phyloP scores from a whole-genome alignment of 1,139 yeast genomes.

The Yamadazyma atlantica region DNA sequence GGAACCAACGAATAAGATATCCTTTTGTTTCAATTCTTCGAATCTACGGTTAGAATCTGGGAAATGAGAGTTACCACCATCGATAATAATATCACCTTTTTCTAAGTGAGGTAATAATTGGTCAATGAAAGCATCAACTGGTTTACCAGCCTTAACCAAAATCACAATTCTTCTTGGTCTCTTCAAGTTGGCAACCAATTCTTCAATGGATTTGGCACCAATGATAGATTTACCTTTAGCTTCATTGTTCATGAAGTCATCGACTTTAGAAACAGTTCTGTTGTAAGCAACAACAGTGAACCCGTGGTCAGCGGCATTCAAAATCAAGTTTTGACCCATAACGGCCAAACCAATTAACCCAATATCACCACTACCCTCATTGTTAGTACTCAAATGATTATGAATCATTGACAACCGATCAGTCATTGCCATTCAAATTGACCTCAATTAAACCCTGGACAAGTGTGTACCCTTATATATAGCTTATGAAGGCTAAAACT shows the following conservation, averaged over 20 bases:
- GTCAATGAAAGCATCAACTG: slow-evolving; percentile 89
- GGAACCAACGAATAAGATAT: slow-evolving; percentile 91
- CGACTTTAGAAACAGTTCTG: slow-evolving; percentile 96
- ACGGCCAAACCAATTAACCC: slow-evolving; percentile 99
- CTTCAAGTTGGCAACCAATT: slow-evolving; percentile 85
- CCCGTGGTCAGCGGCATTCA: slow-evolving; percentile 98
- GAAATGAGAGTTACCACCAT: slow-evolving; percentile 99
- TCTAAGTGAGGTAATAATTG: slow-evolving; percentile 90
- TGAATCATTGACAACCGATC: slow-evolving; percentile 2
- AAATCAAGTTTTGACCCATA: slow-evolving; percentile 98
- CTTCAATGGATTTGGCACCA: slow-evolving; percentile 93
- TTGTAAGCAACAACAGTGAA: slow-evolving; percentile 96
- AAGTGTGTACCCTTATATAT: too few species aligned
- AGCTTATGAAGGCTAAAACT: too few species aligned
- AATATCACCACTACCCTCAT: slow-evolving; percentile 74
- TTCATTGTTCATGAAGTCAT: slow-evolving; percentile 87
- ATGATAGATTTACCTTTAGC: slow-evolving; percentile 95
- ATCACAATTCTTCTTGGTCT: slow-evolving; percentile 95
- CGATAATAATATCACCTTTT: slow-evolving; percentile 96
- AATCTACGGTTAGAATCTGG: slow-evolving; percentile 98
- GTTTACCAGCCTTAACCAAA: slow-evolving; percentile 94
- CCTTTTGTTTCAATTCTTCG: slow-evolving; percentile 84
- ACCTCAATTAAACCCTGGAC: too few species aligned
- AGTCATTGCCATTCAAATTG: neutral
- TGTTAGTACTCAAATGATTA: slow-evolving; percentile 24